Base-by-base conservation (phyloP, 352 stramenopile species). In the Phytopythium litorale region DNA sequence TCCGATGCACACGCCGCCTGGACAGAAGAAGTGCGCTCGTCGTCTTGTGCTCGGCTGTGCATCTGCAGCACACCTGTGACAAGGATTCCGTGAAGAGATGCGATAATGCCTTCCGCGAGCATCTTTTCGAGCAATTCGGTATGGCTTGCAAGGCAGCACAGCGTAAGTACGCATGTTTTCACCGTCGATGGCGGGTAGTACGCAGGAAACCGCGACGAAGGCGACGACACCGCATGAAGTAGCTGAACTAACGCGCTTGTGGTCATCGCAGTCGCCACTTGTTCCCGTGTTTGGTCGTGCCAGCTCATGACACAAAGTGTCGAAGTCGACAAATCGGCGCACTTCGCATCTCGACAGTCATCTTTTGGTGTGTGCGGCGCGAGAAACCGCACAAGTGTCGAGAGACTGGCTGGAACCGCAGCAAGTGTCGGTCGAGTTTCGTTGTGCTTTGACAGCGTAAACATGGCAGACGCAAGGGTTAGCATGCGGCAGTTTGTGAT, bases 261-360 rank as follows among this genome's bases (percentile, higher is more conserved):
- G 2, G 42, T 30, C 13, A 7, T 38, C 18, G 38, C 7, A 3
- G 55, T 52, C 30, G 35, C 32, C n/a, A 88, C 48, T 8, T 65
- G 57, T 4, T 18, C 49, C 3, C 78, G 70, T 3, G 80, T 85
- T 11, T 66, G 55, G n/a, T 89, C 78, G 52, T 93, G 70, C 81
- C 84, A 93, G 9, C 70, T 71, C 15, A 93, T 54, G 25, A 75
- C 69, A 49, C 78, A 88, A 15, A 91, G 52, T 7, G 79, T 76
- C 0, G 80, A 73, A 9, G 78, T 68, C 7, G 73, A 79, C 32
- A 76, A 82, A 9, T 77, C 21, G 7, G 74, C 66, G 42, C 70
- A 84, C 16, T 72, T 66, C 0, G 59, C 65, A 11, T 59, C 49
- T 3, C 51, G 33, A 54, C 76, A 86, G 19, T 75, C 54, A 5